A percentile compares a stretch with the other conserved stretches of the same genome.
These are phyloP conservation scores for Penicillium sp. DNA, from an alignment of 2,329 filamentous ascomycete genomes.

Conservation along the genomic window DNA sequence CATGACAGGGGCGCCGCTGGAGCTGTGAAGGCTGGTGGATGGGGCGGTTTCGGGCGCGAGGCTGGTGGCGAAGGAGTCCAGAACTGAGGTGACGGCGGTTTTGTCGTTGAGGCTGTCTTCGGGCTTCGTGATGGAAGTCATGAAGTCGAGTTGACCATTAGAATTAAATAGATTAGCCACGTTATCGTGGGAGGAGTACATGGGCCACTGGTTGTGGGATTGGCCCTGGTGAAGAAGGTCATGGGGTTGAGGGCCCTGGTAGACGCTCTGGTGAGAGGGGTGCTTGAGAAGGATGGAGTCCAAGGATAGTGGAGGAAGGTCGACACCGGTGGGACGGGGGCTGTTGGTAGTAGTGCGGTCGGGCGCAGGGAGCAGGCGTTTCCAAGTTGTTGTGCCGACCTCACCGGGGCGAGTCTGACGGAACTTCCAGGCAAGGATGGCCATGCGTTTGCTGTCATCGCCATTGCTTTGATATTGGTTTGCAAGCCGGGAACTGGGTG, in stretches of 20 bases:
- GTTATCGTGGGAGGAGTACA: constrained; percentile 40
- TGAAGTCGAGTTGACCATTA: constrained; percentile 35
- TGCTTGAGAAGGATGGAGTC: constrained; percentile 38
- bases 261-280: constrained; percentile 31
- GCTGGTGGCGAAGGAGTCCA: constrained; percentile 37
- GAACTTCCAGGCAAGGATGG: constrained; percentile 51
- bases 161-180: constrained; percentile 38
- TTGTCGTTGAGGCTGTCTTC: constrained; percentile 39
- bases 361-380: constrained; percentile 42
- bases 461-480: constrained; percentile 27
- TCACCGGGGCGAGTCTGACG: constrained; percentile 43
- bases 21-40: constrained; percentile 29
- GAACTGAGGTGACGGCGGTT: constrained; percentile 36
- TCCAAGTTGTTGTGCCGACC: constrained; percentile 49
- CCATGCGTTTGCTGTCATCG: constrained; percentile 41
- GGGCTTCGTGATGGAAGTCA: constrained; percentile 35
- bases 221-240: constrained; percentile 33
- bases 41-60: constrained; percentile 36
- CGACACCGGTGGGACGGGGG: constrained; percentile 35
- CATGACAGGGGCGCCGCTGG: constrained; percentile 33
- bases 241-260: constrained; percentile 34
- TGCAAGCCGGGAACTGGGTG: constrained; percentile 28
- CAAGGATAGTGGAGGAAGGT: constrained; percentile 39
- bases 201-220: constrained; percentile 38
- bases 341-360: constrained; percentile 41